Conservation (phyloP, 306 rosid species). For the Cicer bijugum region DNA sequence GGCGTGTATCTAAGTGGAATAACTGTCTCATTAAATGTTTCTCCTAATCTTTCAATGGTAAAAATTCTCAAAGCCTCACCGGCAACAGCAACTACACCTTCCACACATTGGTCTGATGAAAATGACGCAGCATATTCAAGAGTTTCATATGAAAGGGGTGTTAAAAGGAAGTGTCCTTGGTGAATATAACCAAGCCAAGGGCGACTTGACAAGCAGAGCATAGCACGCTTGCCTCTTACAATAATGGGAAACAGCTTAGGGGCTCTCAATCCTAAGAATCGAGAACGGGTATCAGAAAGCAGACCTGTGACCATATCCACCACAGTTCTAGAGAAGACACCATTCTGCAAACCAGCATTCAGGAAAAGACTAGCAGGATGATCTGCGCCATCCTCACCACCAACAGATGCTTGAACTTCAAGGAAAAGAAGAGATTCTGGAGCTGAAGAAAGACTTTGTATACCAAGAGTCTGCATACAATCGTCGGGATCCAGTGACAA, state of each 20-base stretch:
- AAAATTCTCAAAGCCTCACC: constrained; percentile 89
- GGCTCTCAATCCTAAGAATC: constrained; percentile 96
- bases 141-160: constrained; percentile 96
- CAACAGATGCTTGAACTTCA: constrained; percentile 88
- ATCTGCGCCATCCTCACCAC: constrained; percentile 98
- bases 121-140: constrained; percentile 94
- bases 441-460: constrained; percentile 88
- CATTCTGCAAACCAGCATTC: constrained; percentile 84
- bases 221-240: constrained; percentile 86
- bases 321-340: constrained; percentile 92
- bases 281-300: constrained; percentile 91
- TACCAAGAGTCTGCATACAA: constrained; percentile 85
- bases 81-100: constrained; percentile 96
- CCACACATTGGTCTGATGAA: constrained; percentile 94
- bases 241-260: constrained; percentile 81
- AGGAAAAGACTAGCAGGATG: constrained; percentile 98
- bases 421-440: constrained; percentile 97
- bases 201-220: constrained; percentile 94
- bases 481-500: constrained; percentile 95
- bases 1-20: constrained; percentile 98
- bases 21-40: constrained; percentile 92
- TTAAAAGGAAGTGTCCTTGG: constrained; percentile 93
- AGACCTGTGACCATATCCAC: constrained; percentile 99
- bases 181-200: constrained; percentile 99
- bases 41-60: constrained; percentile 94